Evolutionary conservation across 2,329 filamentous ascomycete genomes (phyloP).

Genomic region (Cercospora nicotianae): DNA sequence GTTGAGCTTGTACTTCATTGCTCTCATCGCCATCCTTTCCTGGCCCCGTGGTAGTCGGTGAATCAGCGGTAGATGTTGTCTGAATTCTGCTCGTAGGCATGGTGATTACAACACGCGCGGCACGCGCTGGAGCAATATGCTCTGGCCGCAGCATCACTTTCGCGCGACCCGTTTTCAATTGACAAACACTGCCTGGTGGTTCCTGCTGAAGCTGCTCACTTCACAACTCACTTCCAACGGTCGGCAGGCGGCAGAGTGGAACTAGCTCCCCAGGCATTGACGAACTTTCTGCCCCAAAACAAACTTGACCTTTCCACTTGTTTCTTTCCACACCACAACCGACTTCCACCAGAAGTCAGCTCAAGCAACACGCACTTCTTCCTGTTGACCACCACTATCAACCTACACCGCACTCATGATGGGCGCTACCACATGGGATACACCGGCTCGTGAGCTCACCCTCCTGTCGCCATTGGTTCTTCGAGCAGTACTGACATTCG

Average conservation of each 20-base stretch:
- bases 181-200: neutral
- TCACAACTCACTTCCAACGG: conserved; percentile 4
- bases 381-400: neutral
- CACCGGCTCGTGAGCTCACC: conserved; percentile 23
- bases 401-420: conserved; percentile 6
- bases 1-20: neutral
- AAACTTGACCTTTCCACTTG: conserved; percentile 5
- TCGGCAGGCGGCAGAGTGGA: conserved; percentile 10
- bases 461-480: neutral
- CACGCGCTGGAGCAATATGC: neutral
- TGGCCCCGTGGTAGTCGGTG: neutral
- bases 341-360: conserved; percentile 1
- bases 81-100: neutral
- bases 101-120: neutral
- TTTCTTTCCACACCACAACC: conserved; percentile 6
- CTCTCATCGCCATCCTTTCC: neutral
- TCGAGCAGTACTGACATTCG: conserved; percentile 14
- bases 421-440: conserved; percentile 32
- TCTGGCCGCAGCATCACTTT: neutral
- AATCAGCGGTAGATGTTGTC: neutral
- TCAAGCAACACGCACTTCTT: neutral
- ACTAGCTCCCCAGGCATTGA: conserved; percentile 8
- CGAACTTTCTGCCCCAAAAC: conserved; percentile 7
- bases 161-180: neutral
- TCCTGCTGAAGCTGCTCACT: conserved; percentile 4